These are phyloP conservation scores for Gracilariopsis chorda DNA, from an alignment of 23 red algal species.

Conservation along the genomic window DNA sequence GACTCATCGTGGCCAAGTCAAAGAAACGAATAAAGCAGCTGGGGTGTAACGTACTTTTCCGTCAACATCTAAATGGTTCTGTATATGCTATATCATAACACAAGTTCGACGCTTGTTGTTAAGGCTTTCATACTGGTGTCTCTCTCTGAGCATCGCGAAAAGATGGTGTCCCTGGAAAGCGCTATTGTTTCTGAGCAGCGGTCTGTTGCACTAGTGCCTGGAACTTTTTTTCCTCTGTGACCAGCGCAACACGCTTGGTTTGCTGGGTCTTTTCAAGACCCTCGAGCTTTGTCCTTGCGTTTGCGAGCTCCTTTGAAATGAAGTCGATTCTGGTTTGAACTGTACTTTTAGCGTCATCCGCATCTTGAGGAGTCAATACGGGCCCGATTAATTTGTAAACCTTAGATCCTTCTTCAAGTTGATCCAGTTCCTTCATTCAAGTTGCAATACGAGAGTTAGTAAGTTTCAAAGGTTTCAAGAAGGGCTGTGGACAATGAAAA, in stretches of 20 bases:
- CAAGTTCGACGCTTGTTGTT: too few species aligned
- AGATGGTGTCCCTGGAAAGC: too few species aligned
- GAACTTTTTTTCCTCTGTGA: conserved; percentile 58
- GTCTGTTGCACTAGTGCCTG: conserved; percentile 66
- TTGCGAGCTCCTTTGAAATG: conserved; percentile 60
- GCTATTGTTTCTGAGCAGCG: conserved; percentile 21
- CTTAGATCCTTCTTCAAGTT: conserved; percentile 39
- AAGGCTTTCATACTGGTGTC: too few species aligned
- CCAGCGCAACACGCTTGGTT: conserved; percentile 12
- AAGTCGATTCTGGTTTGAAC: conserved; percentile 61
- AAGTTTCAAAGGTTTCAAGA: not conserved
- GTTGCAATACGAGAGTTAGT: not conserved
- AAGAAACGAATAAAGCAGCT: too few species aligned
- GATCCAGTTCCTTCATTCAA: conserved; percentile 36
- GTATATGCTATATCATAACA: too few species aligned
- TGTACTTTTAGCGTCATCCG: conserved; percentile 52
- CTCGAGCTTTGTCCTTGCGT: conserved; percentile 26
- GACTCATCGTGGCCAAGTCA: too few species aligned
- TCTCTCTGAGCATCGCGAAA: too few species aligned
- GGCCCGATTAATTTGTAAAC: conserved; percentile 70
- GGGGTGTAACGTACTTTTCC: too few species aligned
- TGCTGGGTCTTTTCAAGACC: conserved; percentile 42
- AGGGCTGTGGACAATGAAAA: not conserved
- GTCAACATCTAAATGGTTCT: too few species aligned
- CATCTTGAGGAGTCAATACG: conserved; percentile 55